Conservation (phyloP, 129 eudicot genomes). For the Lactuca saligna region DNA sequence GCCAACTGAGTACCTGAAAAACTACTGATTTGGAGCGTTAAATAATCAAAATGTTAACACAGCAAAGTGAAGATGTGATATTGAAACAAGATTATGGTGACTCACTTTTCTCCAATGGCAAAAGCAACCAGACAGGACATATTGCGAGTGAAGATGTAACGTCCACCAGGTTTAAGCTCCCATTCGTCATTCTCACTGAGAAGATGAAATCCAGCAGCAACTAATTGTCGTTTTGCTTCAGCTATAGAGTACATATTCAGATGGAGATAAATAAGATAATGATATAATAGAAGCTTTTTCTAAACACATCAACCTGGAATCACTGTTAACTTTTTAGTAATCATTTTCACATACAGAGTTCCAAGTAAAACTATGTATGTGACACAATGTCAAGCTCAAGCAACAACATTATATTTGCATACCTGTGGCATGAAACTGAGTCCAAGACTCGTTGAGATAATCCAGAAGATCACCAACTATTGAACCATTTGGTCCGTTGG, state of each 20-base stretch:
- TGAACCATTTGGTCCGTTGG: conserved; percentile 37
- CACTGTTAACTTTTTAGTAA: not conserved
- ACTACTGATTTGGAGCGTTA: conserved; percentile 30
- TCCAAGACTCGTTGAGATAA: conserved; percentile 94
- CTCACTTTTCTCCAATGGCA: conserved; percentile 89
- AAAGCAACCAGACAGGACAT: conserved; percentile 95
- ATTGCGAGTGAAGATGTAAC: conserved; percentile 90
- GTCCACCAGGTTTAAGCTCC: conserved; percentile 96
- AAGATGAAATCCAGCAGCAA: conserved; percentile 81
- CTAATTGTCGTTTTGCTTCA: conserved; percentile 82
- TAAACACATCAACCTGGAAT: conserved; percentile 3
- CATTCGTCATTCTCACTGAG: conserved; percentile 89
- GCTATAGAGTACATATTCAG: conserved; percentile 53
- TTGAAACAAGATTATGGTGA: not conserved
- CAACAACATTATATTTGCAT: conserved; percentile 11
- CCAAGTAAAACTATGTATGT: not conserved
- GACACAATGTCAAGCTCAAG: conserved; percentile 1
- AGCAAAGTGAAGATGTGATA: not conserved
- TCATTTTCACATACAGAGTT: conserved; percentile 10
- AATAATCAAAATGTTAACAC: conserved; percentile 25
- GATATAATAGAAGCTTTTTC: not conserved
- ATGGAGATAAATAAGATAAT: conserved; percentile 5
- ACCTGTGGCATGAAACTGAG: conserved; percentile 99
- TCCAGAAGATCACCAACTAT: conserved; percentile 80
- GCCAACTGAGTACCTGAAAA: conserved; percentile 80